Evolutionary conservation across 169 alveolate species (phyloP).

Genomic region (Cryptosporidium parvum): DNA sequence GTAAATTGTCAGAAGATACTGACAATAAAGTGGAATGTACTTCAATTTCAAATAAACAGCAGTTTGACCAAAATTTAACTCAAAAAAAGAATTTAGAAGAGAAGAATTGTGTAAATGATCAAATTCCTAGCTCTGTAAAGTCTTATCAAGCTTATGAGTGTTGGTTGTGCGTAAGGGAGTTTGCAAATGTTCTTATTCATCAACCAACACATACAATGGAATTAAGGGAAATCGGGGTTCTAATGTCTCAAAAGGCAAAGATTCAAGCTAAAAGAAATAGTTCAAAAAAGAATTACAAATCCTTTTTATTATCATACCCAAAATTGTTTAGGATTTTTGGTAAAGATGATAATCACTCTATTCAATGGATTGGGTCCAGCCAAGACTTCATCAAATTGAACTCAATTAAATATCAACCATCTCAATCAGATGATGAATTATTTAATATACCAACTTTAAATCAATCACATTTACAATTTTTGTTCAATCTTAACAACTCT

Average conservation of each 20-base stretch:
- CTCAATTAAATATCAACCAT: conserved; percentile 56
- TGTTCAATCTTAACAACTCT: conserved; percentile 42
- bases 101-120: background rate
- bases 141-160: conserved; percentile 70
- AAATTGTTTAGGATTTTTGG: conserved; percentile 72
- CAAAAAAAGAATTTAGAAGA: background rate
- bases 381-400: conserved; percentile 64
- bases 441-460: conserved; percentile 64
- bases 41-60: conserved; percentile 18
- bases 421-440: conserved; percentile 70
- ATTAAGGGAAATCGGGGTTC: conserved; percentile 70
- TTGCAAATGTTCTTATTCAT: conserved; percentile 68
- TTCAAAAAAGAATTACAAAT: conserved; percentile 65
- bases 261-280: conserved; percentile 76
- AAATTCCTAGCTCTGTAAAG: conserved; percentile 40
- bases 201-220: conserved; percentile 75
- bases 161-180: conserved; percentile 74
- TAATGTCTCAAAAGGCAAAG: conserved; percentile 74
- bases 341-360: conserved; percentile 72
- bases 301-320: conserved; percentile 58
- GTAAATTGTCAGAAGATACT: conserved; percentile 9
- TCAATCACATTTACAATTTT: conserved; percentile 68
- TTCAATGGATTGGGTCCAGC: conserved; percentile 73
- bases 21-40: conserved; percentile 4
- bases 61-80: background rate